Evolutionary conservation across 805 yeast genomes (phyloP), one percentile per base, ranked within the genome.

Genomic region (Cyberlindnera galapagoensis): DNA sequence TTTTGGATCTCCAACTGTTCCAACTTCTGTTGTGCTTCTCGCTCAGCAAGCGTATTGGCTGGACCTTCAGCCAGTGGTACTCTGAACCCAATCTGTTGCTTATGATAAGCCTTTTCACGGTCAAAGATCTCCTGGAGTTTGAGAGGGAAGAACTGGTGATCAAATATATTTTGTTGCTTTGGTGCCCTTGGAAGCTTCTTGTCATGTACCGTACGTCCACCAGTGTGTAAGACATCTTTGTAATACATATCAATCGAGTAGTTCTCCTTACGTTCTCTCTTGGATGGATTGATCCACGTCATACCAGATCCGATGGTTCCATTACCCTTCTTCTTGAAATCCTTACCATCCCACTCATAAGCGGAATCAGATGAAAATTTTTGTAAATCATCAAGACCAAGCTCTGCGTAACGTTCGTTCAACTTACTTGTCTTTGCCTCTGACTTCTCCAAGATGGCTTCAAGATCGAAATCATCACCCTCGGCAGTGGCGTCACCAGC

Each of bases 131-230:
- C 86, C 42, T 72, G 66, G 28, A 92, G 61, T 51, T 82, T 71
- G n/a, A 78, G 69, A 1, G 95, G 86, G 55, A 71, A 84, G 48
- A 92, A 85, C 57, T 92, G 98, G 58, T 88, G 96, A 51, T 92
- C 95, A 52, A 81, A 84, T 24, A 85, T 65, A 37, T 76, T 77
- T 39, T 83, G 63, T 47, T 85, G 92, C 51, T 80, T 85, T 22
- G 97, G 97, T 26, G 94, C 84, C 40, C 71, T 74, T 12, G 94
- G 92, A 2, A 80, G 81, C 8, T 71, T 65, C 31, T 63, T 62
- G 33, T 63, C 52, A 7, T 53, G 46, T 1, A 58, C 30, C 0
- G 77, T 53, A 47, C 82, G 67, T 28, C 81, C 76, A 6, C 90
- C 86, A 2, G 86, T 72, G 45, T 78, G 75, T 47, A 88, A 61